Evolutionary conservation across 345 rosid species (phyloP), one percentile per base, ranked within the genome.

Genomic region (Firmiana major): DNA sequence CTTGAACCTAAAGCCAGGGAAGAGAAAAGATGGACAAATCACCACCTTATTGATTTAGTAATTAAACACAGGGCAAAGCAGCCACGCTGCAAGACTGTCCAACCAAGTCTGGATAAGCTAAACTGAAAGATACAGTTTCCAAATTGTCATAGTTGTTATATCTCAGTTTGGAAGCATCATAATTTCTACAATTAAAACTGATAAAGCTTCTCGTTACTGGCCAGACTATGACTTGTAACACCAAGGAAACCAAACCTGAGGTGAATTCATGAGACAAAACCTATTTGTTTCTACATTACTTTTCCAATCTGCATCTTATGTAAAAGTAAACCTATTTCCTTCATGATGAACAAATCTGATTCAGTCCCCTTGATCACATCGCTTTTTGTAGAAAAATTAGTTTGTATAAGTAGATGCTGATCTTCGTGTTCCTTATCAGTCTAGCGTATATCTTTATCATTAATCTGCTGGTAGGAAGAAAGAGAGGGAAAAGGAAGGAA

Each of bases 11-110:
- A 43, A 62, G 77, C 77, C 22, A 84, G 81, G 65, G 81, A 85
- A 63, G 71, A 82, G 64, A 83, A 76, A 66, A 72, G 78, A 57
- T 85, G 89, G 88, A 88, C 88, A 13, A 86, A 90, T 74, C 78
- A 65, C 76, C 42, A 74, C 76, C 83, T 91, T 72, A 84, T 90
- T 57, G 85, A 85, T 83, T 71, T 86, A 63, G 88, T 89, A 31
- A 34, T 63, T 28, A 78, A 76, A 67, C 42, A 71, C 49, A 59
- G 63, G 73, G 71, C 15, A 68, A 75, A 24, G 66, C 36, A 38
- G 31, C 48, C 7, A 11, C 43, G 53, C 59, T 36, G 34, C 48
- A 34, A 51, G 19, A 49, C 15, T 34, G 75, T 53, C 26, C 9
- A 4, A 19, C 22, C 0, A n/a, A 53, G 28, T 34, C 26, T 15